These are phyloP conservation scores for Ascochyta pisi DNA, from an alignment of 2,329 filamentous ascomycete genomes.

Conservation along the genomic window DNA sequence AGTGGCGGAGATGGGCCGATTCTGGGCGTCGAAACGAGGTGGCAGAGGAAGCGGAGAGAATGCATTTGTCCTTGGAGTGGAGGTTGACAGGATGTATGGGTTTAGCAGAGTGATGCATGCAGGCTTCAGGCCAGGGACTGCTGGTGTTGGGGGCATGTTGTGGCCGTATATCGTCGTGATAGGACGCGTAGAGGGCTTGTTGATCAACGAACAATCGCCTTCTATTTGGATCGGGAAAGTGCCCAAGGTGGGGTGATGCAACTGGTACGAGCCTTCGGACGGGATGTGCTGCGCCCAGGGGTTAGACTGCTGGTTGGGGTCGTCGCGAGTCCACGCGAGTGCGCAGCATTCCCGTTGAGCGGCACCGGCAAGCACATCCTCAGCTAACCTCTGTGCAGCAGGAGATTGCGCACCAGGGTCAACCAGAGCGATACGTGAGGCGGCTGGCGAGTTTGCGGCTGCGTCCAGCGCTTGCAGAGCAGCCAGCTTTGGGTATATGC, in stretches of 20 bases:
- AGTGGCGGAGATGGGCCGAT: constrained; percentile 41
- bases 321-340: constrained; percentile 67
- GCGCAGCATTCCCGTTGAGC: constrained; percentile 73
- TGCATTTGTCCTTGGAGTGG: constrained; percentile 39
- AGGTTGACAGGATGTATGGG: constrained; percentile 48
- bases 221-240: constrained; percentile 52
- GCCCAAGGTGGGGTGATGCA: constrained; percentile 56
- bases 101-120: constrained; percentile 48
- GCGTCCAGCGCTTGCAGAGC: constrained; percentile 55
- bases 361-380: constrained; percentile 65
- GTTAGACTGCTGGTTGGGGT: constrained; percentile 46
- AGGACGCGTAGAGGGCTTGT: constrained; percentile 47
- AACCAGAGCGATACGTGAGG: constrained; percentile 64
- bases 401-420: constrained; percentile 71
- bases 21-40: constrained; percentile 29
- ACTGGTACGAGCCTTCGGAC: constrained; percentile 51
- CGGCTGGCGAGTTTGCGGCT: constrained; percentile 54
- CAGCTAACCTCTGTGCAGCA: constrained; percentile 66
- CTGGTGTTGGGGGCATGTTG: constrained; percentile 47
- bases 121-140: constrained; percentile 35
- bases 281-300: constrained; percentile 48
- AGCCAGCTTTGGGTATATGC: constrained; percentile 57
- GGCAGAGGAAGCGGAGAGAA: constrained; percentile 42
- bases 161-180: constrained; percentile 50
- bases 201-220: constrained; percentile 50